Evolutionary conservation across 352 stramenopile genomes (phyloP).

Genomic region (Nothophytophthora sp.): DNA sequence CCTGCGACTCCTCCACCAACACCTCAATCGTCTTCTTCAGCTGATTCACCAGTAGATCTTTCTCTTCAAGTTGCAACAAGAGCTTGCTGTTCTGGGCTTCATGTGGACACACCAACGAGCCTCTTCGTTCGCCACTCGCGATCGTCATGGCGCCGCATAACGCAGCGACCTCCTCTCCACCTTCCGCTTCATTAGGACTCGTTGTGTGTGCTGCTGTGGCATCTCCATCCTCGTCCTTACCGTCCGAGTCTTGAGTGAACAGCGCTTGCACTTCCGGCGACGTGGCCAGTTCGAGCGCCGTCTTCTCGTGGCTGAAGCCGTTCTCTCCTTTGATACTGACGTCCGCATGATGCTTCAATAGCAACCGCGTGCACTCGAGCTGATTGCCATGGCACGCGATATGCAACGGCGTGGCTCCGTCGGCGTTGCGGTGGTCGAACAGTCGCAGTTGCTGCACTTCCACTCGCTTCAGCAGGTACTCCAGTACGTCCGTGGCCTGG

Average conservation of each 20-base stretch:
- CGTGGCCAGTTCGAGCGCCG: slow-evolving; percentile 52
- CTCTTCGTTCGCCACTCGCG: slow-evolving; percentile 3
- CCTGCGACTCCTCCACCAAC: slow-evolving; percentile 71
- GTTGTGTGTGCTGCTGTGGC: not conserved
- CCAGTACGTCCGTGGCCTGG: slow-evolving; percentile 56
- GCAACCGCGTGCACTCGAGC: slow-evolving; percentile 49
- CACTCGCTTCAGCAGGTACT: slow-evolving; percentile 40
- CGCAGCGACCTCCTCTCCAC: not conserved
- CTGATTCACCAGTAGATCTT: slow-evolving; percentile 78
- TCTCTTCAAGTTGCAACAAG: slow-evolving; percentile 79
- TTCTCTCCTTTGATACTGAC: slow-evolving; percentile 38
- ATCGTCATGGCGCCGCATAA: slow-evolving; percentile 4
- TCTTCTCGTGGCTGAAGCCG: slow-evolving; percentile 61
- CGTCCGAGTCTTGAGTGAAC: slow-evolving; percentile 15
- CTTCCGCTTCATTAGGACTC: not conserved
- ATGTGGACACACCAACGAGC: slow-evolving; percentile 19
- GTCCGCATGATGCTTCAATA: slow-evolving; percentile 53
- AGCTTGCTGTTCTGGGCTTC: slow-evolving; percentile 32
- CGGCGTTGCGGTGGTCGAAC: slow-evolving; percentile 56
- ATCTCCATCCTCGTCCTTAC: not conserved
- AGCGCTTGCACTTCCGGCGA: slow-evolving; percentile 44
- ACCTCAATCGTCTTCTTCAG: slow-evolving; percentile 81
- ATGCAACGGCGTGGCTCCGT: slow-evolving; percentile 80
- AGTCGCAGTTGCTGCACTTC: slow-evolving; percentile 38
- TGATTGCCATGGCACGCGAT: slow-evolving; percentile 63